Conservation (phyloP, 2,329 filamentous ascomycete genomes). For the Blumeriella jaapii region DNA sequence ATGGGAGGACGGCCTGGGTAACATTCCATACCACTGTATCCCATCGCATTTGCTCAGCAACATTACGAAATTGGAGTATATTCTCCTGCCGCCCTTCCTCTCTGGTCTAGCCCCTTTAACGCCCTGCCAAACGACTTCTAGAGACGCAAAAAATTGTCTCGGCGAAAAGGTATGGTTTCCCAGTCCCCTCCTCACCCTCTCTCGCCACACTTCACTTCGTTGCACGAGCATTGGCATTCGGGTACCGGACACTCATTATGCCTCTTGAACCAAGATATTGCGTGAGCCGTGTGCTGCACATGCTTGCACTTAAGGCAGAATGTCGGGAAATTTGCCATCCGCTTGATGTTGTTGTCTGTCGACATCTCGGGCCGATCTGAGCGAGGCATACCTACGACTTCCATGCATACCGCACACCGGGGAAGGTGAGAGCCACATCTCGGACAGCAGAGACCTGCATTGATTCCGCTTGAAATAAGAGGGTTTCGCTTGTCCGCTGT, state of each 20-base stretch:
- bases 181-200: not conserved
- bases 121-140: not conserved
- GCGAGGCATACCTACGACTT: constrained; percentile 52
- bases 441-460: constrained; percentile 51
- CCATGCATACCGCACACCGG: constrained; percentile 55
- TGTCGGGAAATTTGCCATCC: constrained; percentile 47
- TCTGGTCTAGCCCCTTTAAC: too few species aligned
- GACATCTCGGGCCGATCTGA: constrained; percentile 45
- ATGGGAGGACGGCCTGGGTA: too few species aligned
- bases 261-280: constrained; percentile 52
- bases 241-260: constrained; percentile 58
- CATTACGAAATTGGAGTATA: too few species aligned
- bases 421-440: constrained; percentile 56
- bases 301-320: constrained; percentile 60
- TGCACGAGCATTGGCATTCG: constrained; percentile 53
- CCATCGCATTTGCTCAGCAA: too few species aligned
- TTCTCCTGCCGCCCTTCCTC: too few species aligned
- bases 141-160: not conserved
- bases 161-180: not conserved
- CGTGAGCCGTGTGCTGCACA: constrained; percentile 56
- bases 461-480: constrained; percentile 45
- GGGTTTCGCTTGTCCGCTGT: constrained; percentile 34
- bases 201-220: constrained; percentile 9
- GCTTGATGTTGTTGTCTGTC: constrained; percentile 36
- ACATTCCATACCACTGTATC: too few species aligned